Base-by-base conservation (phyloP, 2,329 filamentous ascomycete genomes). In the Ophidiomyces ophidiicola region DNA sequence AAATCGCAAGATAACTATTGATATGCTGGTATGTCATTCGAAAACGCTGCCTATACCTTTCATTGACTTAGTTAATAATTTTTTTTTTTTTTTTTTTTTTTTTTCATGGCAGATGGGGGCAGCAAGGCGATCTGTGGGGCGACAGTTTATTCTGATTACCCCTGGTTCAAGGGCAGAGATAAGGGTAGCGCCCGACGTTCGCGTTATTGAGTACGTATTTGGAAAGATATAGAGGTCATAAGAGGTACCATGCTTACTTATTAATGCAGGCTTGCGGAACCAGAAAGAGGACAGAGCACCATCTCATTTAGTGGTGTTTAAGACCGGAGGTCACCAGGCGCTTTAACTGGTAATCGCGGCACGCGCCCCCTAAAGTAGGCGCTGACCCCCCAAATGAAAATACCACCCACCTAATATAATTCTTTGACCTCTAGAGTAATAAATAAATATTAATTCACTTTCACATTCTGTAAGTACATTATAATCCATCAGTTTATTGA, bases 131-230 rank as follows among this genome's bases (percentile, higher is more conserved):
- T 83, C 84, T 1, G 79, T 90, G n/a, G 85, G 86, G 18, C 75
- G 85, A 45, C 90, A 98, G 57, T 98, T 92, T 54, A 87, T 98
- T 47, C 74, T 98, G 40, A 98, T 98, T 56, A 94, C 88, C 2
- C 90, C 90, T 19, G 92, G 94, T 50, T 80, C 80, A 32, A 85
- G 93, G 63, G 62, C 56, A 7, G 64, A 67, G 34, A 67, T 67
- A 39, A 62, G 51, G 19, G 52, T 60, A 31, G 58, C 61, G n/a
- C 56, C 60, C 11, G 64, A 67, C 50, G 62, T 67, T 5, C 51
- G 55, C 32, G 60, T 64, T 8, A 62, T 62, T 44, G 63, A 67
- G 57, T 63, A 58, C 44, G 59, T 54, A 24, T 17, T 35, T 12
- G 2, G 4, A 21, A 4, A 4, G 29, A 1, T 10, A 4, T 5